Conservation (phyloP, 345 rosid species). For the Rhodamnia argentea region DNA sequence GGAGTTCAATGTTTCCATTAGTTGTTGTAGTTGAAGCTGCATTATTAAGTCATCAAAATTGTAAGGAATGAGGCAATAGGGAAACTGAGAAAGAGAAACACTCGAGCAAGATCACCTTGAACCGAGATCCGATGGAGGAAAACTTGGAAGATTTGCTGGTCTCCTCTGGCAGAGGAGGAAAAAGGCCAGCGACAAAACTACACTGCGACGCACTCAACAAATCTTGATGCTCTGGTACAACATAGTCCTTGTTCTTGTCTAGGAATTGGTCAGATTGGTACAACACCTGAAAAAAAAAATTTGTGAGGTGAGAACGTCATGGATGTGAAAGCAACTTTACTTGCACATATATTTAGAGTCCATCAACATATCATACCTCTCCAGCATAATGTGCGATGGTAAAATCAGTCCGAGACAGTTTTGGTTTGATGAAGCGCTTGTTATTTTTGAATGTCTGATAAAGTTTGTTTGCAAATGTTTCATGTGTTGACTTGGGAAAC, state of each 20-base stretch:
- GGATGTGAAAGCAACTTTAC: background rate
- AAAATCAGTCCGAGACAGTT: constrained; percentile 92
- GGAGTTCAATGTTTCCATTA: constrained; percentile 92
- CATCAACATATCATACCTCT: constrained; percentile 37
- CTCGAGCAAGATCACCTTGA: constrained; percentile 43
- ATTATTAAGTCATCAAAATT: background rate
- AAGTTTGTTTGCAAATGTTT: constrained; percentile 88
- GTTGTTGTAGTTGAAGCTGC: constrained; percentile 81
- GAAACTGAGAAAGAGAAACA: background rate
- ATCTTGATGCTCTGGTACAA: constrained; percentile 93
- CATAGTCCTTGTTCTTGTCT: constrained; percentile 98
- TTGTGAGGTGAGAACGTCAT: background rate
- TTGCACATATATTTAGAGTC: background rate
- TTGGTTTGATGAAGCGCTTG: constrained; percentile 95
- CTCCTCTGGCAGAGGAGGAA: constrained; percentile 86
- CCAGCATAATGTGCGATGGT: constrained; percentile 92
- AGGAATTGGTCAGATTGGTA: constrained; percentile 93
- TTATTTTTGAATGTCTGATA: constrained; percentile 83
- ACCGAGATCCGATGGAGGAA: constrained; percentile 91
- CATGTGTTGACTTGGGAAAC: constrained; percentile 99
- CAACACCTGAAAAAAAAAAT: constrained; percentile 46
- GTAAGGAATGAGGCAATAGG: background rate
- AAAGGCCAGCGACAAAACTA: constrained; percentile 82
- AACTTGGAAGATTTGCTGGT: constrained; percentile 86
- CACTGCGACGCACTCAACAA: constrained; percentile 69